These are phyloP conservation scores for Penicillium sp. DNA, from an alignment of 2,329 filamentous ascomycete genomes.

Conservation along the genomic window DNA sequence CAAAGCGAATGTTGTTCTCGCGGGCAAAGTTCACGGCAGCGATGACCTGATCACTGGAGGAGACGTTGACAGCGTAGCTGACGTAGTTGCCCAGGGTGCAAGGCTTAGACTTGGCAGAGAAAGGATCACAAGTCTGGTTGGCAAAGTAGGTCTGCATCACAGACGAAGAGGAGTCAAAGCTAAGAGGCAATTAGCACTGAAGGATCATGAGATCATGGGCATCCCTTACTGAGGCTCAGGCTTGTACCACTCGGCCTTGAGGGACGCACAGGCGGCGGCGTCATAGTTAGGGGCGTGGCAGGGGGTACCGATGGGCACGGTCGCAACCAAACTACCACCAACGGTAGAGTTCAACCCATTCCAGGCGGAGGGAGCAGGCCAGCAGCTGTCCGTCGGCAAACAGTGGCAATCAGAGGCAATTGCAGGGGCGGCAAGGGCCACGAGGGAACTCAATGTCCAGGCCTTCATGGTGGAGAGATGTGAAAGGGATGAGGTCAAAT, in stretches of 20 bases:
- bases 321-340: slow-evolving; percentile 40
- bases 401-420: slow-evolving; percentile 23
- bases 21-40: slow-evolving; percentile 46
- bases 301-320: slow-evolving; percentile 41
- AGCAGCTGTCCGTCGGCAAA: slow-evolving; percentile 41
- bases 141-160: slow-evolving; percentile 36
- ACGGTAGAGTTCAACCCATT: slow-evolving; percentile 39
- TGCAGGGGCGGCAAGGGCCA: slow-evolving; percentile 17
- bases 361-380: slow-evolving; percentile 39
- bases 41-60: slow-evolving; percentile 30
- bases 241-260: slow-evolving; percentile 28
- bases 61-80: slow-evolving; percentile 39
- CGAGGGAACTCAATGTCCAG: slow-evolving; percentile 17
- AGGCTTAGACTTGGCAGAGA: slow-evolving; percentile 21
- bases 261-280: slow-evolving; percentile 18
- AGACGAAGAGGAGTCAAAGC: slow-evolving; percentile 31
- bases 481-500: background rate
- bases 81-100: slow-evolving; percentile 35
- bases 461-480: slow-evolving; percentile 26
- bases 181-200: slow-evolving; percentile 2
- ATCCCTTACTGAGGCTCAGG: slow-evolving; percentile 30
- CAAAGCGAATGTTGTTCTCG: slow-evolving; percentile 54
- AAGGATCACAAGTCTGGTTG: slow-evolving; percentile 37
- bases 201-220: background rate
- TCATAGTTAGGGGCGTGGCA: slow-evolving; percentile 37